Evolutionary conservation across 2,329 filamentous ascomycete species (phyloP).

Genomic region (Tolypocladium endophyticum): DNA sequence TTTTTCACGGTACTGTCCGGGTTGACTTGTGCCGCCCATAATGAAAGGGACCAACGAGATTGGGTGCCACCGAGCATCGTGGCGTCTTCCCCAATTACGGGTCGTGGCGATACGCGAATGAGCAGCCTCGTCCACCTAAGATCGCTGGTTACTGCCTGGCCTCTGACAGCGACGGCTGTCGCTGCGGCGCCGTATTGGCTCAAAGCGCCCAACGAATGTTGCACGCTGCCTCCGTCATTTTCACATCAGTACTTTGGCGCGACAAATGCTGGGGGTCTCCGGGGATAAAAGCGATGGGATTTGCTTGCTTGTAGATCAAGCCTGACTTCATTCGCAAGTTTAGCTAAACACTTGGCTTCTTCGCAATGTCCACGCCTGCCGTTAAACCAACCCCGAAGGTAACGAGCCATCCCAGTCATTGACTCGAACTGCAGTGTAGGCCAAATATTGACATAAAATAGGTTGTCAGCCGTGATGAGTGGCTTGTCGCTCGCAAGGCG

Average conservation of each 20-base stretch:
- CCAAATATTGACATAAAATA: slow-evolving; percentile 1
- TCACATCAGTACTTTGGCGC: not conserved
- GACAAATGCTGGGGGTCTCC: not conserved
- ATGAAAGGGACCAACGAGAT: not conserved
- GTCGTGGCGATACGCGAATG: not conserved
- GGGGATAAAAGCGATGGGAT: not conserved
- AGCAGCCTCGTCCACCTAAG: not conserved
- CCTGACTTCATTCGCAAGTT: not conserved
- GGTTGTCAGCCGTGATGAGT: slow-evolving; percentile 22
- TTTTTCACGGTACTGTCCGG: not conserved
- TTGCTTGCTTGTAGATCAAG: not conserved
- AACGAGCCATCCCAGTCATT: not conserved
- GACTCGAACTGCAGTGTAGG: accelerated
- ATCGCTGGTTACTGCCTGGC: not conserved
- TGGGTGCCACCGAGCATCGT: not conserved
- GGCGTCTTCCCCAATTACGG: not conserved
- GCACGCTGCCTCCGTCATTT: not conserved
- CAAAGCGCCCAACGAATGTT: not conserved
- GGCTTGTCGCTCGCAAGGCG: slow-evolving; percentile 20
- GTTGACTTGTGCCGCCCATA: not conserved
- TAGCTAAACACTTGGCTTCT: not conserved
- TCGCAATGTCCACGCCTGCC: not conserved
- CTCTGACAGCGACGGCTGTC: not conserved
- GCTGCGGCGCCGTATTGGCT: not conserved
- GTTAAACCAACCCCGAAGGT: not conserved